Evolutionary conservation across 306 rosid species (phyloP).

Genomic region (Alnus rubra): DNA sequence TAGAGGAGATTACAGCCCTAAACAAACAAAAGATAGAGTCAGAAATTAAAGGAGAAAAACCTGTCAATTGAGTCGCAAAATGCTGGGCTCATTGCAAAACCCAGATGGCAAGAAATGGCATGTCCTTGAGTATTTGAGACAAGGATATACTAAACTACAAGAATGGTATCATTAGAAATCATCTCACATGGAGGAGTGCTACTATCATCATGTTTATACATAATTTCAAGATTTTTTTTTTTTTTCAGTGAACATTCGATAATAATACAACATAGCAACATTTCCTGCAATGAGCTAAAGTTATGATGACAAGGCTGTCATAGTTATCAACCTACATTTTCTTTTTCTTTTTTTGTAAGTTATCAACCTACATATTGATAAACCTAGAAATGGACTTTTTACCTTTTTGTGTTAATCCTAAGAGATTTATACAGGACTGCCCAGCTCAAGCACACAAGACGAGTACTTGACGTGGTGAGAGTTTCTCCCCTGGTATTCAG

Average conservation of each 20-base stretch:
- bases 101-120: background rate
- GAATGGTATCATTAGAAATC: background rate
- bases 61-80: too few species aligned
- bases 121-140: background rate
- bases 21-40: constrained; percentile 39
- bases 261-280: background rate
- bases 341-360: background rate
- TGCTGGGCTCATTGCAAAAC: background rate
- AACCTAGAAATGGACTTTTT: background rate
- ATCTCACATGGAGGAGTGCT: background rate
- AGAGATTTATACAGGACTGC: background rate
- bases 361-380: background rate
- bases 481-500: background rate
- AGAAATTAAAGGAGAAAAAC: constrained; percentile 27
- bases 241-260: background rate
- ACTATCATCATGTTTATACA: background rate
- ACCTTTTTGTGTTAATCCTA: background rate
- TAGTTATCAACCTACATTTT: too few species aligned
- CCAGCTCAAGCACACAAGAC: background rate
- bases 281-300: background rate
- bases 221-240: background rate
- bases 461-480: background rate
- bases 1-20: constrained; percentile 46
- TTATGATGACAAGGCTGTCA: background rate
- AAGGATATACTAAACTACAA: background rate